Base-by-base conservation (phyloP, 495 filamentous ascomycete species). In the Cercophora newfieldiana region DNA sequence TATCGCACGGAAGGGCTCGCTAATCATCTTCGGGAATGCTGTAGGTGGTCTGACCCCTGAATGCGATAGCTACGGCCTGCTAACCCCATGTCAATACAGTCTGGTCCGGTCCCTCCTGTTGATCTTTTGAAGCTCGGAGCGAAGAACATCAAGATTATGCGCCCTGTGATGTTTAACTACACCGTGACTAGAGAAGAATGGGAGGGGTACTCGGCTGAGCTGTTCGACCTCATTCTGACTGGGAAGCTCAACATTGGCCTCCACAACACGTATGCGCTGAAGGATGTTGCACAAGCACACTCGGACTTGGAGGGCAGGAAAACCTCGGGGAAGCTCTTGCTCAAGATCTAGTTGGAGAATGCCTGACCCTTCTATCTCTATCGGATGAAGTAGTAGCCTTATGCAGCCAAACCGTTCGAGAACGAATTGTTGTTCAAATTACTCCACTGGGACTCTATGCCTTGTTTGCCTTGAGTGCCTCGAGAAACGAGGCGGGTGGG, bases 1-100 rank as follows among this genome's bases (percentile, higher is more conserved):
- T 66, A 78, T 96, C 21, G 90, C 86, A 70, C 79, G 89, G 69
- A 97, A 97, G 80, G 95, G 95, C 26, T 89, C 83, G n/a, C 73
- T 99, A 65, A 83, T 92, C 25, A 88, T 84, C 69, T 98, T 94
- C 81, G 95, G 95, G 31, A 97, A 97, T 79, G 90, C 94, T 22
- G 90, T 87, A 67, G 68, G 75, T 74, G 3, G 1, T 59, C 18
- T 14, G 37, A n/a, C 22, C 19, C 10, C 29, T 63, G 21, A 22
- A 18, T 3, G 12, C 24, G 33, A 3, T 54, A 1, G n/a, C 2
- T 53, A 30, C 6, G 14, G 26, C 16, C 22, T 53, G 44, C 61
- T 71, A 33, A 71, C 59, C 2, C 8, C 19, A 22, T 21, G 22
- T 1, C n/a, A 18, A 6, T 0, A n/a, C 21, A 77, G 72, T 82